Evolutionary conservation across 352 stramenopile species (phyloP).

Genomic region (Pythium apleroticum): DNA sequence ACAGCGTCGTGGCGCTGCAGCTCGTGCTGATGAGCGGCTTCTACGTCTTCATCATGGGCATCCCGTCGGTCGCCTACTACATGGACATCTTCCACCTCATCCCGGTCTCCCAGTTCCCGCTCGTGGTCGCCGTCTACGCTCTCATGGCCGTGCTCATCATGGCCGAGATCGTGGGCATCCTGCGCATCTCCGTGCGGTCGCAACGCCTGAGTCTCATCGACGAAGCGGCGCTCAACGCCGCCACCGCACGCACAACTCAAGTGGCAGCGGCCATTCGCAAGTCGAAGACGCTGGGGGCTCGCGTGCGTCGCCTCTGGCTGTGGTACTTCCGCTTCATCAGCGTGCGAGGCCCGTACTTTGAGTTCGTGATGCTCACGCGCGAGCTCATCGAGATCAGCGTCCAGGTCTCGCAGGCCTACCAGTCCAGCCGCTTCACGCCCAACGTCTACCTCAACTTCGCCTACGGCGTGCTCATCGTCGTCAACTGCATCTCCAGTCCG

Average conservation of each 20-base stretch:
- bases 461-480: slow-evolving; percentile 18
- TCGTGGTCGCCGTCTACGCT: slow-evolving; percentile 14
- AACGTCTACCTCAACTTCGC: slow-evolving; percentile 26
- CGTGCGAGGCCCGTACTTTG: slow-evolving; percentile 27
- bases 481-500: slow-evolving; percentile 27
- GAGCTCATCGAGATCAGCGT: slow-evolving; percentile 26
- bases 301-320: neutral
- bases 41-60: slow-evolving; percentile 20
- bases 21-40: slow-evolving; percentile 11
- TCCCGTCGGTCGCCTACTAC: slow-evolving; percentile 24
- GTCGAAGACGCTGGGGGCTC: neutral
- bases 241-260: neutral
- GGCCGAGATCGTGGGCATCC: neutral
- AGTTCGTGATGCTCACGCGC: slow-evolving; percentile 21
- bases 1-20: slow-evolving; percentile 15
- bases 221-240: slow-evolving; percentile 1
- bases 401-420: slow-evolving; percentile 27
- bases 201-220: slow-evolving; percentile 6
- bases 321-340: slow-evolving; percentile 4
- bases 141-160: slow-evolving; percentile 5
- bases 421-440: slow-evolving; percentile 20
- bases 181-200: neutral
- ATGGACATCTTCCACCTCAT: slow-evolving; percentile 22
- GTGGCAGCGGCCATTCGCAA: neutral
- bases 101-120: slow-evolving; percentile 5